Conservation (phyloP, 352 stramenopile species). For the Phytophthora fragariae region DNA sequence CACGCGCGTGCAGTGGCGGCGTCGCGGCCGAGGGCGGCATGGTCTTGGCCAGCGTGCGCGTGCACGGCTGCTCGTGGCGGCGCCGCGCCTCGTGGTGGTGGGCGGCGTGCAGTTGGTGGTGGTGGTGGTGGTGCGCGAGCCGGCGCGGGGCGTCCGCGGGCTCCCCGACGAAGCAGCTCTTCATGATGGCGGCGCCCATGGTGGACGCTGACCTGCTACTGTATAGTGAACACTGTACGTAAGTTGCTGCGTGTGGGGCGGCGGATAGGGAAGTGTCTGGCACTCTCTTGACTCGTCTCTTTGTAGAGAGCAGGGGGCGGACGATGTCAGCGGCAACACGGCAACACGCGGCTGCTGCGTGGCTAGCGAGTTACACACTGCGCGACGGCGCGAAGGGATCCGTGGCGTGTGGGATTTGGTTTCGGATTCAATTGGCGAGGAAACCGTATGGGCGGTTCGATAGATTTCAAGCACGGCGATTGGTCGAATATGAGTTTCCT, state of each 20-base stretch:
- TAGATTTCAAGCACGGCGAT: conserved; percentile 12
- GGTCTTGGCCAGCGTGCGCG: conserved; percentile 28
- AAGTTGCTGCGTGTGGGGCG: background rate
- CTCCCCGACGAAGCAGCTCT: conserved; percentile 47
- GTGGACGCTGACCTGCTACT: background rate
- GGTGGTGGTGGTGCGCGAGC: conserved; percentile 7
- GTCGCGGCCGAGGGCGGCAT: conserved; percentile 5
- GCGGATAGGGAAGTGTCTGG: background rate
- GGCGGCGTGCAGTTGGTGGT: conserved; percentile 8
- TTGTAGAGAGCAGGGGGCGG: background rate
- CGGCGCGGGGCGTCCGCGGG: conserved; percentile 24
- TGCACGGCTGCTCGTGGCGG: conserved; percentile 32
- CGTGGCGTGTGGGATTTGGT: background rate
- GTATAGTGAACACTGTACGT: too few species aligned
- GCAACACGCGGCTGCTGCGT: background rate
- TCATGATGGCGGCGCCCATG: conserved; percentile 54
- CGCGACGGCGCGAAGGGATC: conserved; percentile 21
- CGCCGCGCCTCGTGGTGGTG: conserved; percentile 30
- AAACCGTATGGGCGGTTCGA: conserved; percentile 14
- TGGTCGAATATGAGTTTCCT: conserved; percentile 9
- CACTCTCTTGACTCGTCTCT: background rate
- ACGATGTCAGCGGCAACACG: conserved; percentile 4
- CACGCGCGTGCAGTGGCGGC: background rate
- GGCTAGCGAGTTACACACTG: conserved; percentile 15
- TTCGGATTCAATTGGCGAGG: conserved; percentile 6